Conservation (phyloP, 2,329 filamentous ascomycete species). For the Onygenales sp. region DNA sequence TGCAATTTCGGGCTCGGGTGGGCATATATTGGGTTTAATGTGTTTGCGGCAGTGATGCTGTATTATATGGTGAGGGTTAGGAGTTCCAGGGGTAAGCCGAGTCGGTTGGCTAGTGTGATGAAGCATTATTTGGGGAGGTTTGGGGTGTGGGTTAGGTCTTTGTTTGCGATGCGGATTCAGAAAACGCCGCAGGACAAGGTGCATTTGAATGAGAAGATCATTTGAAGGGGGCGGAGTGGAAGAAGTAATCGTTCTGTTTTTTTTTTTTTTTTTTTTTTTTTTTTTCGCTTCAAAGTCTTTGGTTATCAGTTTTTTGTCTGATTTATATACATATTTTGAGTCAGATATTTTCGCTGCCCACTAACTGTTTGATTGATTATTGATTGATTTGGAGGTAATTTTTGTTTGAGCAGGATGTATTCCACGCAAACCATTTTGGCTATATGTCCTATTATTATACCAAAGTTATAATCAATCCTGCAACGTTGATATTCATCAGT, state of each 20-base stretch:
- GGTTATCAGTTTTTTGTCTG: too few species aligned
- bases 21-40: conserved; percentile 51
- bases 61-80: conserved; percentile 41
- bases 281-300: too few species aligned
- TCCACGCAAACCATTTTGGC: too few species aligned
- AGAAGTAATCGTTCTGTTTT: neutral
- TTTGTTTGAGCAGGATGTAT: too few species aligned
- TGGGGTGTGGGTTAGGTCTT: conserved; percentile 7
- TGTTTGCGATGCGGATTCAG: conserved; percentile 9
- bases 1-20: conserved; percentile 58
- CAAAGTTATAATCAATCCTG: too few species aligned
- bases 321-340: too few species aligned
- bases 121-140: conserved; percentile 8
- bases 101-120: conserved; percentile 6
- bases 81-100: conserved; percentile 5
- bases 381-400: too few species aligned
- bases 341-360: too few species aligned
- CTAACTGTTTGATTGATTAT: too few species aligned
- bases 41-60: conserved; percentile 44
- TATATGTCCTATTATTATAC: too few species aligned
- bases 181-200: conserved; percentile 9
- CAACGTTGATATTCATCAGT: too few species aligned
- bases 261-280: too few species aligned
- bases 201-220: conserved; percentile 9
- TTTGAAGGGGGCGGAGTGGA: neutral